These are phyloP conservation scores for Phytophthora syringae DNA, from an alignment of 352 stramenopile species.

Conservation along the genomic window DNA sequence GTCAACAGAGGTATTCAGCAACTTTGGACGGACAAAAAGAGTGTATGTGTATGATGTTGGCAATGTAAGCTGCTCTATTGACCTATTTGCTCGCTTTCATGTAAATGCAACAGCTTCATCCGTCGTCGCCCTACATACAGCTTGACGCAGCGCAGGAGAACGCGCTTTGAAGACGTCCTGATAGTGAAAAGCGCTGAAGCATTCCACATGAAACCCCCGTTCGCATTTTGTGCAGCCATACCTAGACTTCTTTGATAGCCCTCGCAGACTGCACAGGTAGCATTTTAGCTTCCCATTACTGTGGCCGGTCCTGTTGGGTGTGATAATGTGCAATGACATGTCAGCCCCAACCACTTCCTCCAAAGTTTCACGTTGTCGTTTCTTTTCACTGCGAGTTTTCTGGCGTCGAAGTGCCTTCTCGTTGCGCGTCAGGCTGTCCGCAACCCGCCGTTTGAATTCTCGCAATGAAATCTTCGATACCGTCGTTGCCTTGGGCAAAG, in stretches of 20 bases:
- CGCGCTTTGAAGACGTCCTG: constrained; percentile 15
- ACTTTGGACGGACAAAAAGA: constrained; percentile 4
- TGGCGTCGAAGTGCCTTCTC: not conserved
- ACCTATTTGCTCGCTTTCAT: constrained; percentile 1
- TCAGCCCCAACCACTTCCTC: constrained; percentile 7
- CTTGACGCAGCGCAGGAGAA: not conserved
- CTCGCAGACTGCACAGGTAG: constrained; percentile 14
- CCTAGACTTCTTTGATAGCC: constrained; percentile 1
- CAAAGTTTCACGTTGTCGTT: constrained; percentile 2
- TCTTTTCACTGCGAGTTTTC: not conserved
- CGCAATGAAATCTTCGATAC: not conserved
- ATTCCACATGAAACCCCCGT: constrained; percentile 15
- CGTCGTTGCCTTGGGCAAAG: not conserved
- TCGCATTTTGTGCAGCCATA: constrained; percentile 20
- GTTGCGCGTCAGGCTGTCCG: constrained; percentile 6
- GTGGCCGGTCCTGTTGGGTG: constrained; percentile 5
- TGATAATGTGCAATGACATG: constrained; percentile 18
- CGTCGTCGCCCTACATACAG: constrained; percentile 1
- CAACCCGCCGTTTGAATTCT: constrained; percentile 11
- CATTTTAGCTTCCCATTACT: constrained; percentile 11
- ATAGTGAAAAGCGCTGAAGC: constrained; percentile 13
- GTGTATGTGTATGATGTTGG: constrained; percentile 4
- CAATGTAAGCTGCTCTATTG: constrained; percentile 13
- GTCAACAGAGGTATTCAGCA: not conserved
- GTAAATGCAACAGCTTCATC: not conserved